These are phyloP conservation scores for Aphanomyces invadans DNA, from an alignment of 352 stramenopile genomes.

Conservation along the genomic window DNA sequence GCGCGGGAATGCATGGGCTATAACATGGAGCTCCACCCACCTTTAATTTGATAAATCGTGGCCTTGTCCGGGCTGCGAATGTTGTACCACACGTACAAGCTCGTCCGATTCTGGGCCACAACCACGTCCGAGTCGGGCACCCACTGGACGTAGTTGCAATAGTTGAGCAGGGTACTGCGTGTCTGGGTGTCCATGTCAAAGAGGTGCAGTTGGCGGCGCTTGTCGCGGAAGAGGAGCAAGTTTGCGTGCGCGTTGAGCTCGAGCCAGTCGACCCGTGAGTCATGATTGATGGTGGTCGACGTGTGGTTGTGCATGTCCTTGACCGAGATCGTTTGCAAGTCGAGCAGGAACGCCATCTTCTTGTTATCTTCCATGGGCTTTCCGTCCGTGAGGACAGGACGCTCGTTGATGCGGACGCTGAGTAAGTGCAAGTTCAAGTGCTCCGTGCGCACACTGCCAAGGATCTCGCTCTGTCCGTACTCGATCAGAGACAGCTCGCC, in stretches of 20 bases:
- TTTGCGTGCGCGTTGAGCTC: slow-evolving; percentile 89
- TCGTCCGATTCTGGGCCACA: slow-evolving; percentile 88
- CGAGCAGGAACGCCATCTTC: slow-evolving; percentile 91
- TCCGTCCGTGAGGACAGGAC: slow-evolving; percentile 34
- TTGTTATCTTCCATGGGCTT: slow-evolving; percentile 75
- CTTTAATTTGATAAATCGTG: slow-evolving; percentile 92
- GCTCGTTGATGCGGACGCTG: slow-evolving; percentile 90
- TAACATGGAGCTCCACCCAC: too few relatives aligned
- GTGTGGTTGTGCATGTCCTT: slow-evolving; percentile 73
- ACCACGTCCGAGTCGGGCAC: slow-evolving; percentile 93
- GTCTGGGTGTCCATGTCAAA: slow-evolving; percentile 87
- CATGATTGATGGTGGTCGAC: slow-evolving; percentile 86
- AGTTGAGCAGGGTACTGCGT: slow-evolving; percentile 86
- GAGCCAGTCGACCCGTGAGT: slow-evolving; percentile 90
- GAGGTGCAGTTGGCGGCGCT: slow-evolving; percentile 83
- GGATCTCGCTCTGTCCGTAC: slow-evolving; percentile 90
- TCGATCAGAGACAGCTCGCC: slow-evolving; percentile 91
- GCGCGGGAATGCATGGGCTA: too few relatives aligned
- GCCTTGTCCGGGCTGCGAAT: slow-evolving; percentile 90
- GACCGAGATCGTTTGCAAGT: slow-evolving; percentile 88
- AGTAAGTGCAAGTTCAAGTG: slow-evolving; percentile 88
- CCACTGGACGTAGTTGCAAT: slow-evolving; percentile 96
- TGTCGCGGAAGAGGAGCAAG: slow-evolving; percentile 91
- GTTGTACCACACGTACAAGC: slow-evolving; percentile 94
- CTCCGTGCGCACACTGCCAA: slow-evolving; percentile 87